Base-by-base conservation (phyloP, 2,329 filamentous ascomycete species). In the Paraphoma sp. region DNA sequence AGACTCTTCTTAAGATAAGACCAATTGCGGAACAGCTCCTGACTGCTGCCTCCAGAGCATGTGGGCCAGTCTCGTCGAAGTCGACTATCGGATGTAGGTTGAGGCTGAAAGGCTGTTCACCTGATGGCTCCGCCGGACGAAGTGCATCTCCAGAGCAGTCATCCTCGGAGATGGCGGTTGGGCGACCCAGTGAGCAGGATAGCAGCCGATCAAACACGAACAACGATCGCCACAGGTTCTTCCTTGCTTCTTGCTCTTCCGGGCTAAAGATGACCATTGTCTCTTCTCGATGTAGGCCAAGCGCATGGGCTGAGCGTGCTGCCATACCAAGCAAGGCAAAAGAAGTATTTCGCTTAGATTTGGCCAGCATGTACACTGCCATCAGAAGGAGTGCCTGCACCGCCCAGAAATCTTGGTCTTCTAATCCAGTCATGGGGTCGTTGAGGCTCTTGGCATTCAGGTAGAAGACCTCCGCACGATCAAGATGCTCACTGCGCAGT, bases 131-230 rank as follows among this genome's bases (percentile, higher is more conserved):
- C 10, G 65, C 51, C 9, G 76, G 73, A 1, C 63, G 68, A 12
- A 78, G 68, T 7, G 80, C 78, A 36, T 82, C 79, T 2, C 81
- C 80, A 14, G 85, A 86, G 68, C 86, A 89, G 56, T 89, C 86
- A 16, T 86, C 83, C 57, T 89, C 84, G 5, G 82, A 81, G 47
- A 90, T 89, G 7, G 84, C 82, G 1, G 82, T 81, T 0, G 87
- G 87, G 9, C 86, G 82, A 5, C 88, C 88, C 1, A 90, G 76
- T 1, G 85, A 86, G 23, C 85, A 84, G 1, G 87, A 83, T 1
- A 89, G 77, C 49, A 89, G 86, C 14, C 85, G 81, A 65, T 90
- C 88, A 7, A 90, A 79, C 12, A 90, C 79, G 56, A 88, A 89
- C 0, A 90, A 73, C 10, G 85, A 87, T 53, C 84, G 83, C 87